Base-by-base conservation (phyloP, 495 filamentous ascomycete genomes). In the Zalerion maritima region DNA sequence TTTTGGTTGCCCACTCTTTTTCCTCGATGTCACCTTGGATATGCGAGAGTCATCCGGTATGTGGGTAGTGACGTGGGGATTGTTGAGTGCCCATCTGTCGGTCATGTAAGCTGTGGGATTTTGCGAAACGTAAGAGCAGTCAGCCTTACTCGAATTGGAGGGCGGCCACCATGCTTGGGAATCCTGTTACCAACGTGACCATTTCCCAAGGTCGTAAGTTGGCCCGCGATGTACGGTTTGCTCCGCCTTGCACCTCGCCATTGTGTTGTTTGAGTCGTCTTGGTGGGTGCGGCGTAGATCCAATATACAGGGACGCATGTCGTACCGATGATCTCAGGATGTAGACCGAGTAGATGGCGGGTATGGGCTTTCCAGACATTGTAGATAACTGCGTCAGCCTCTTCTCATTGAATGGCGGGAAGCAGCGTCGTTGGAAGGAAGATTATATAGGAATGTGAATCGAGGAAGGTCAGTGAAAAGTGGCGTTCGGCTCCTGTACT, bases 191-290 rank as follows among this genome's bases (percentile, higher is more conserved):
- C 4, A 94, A 64, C 18, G 73, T 73, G 1, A 75, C 63, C 84
- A 97, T 94, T 46, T 96, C 81, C 89, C 91, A 96, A 0, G 91
- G 89, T 29, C 80, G 64, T 25, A 79, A 50, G n/a, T 46, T 65
- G 8, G 43, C 47, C 11, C 64, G 60, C n/a, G 69, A 65, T 3
- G 89, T 97, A 15, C 71, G 62, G 18, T 59, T 64, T 18, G 89
- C 89, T 16, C 89, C 89, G 24, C 89, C 89, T 40, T 69, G 75
- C 6, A 60, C 52, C 10, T 64, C 41, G 14, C 89, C 89, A 54
- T 97, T 97, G 51, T 97, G 89, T 47, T 97, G 89, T 14, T 67
- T 64, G 6, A 94, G 64, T 1, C 89, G 78, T 23, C 89, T 62
- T 5, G 59, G 62, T 10, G 89, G 91, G 46, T 93, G 71, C 1